A percentile compares a stretch with the other conserved stretches of the same genome.
Evolutionary conservation across 73 alveolate genomes (phyloP).

Genomic region (Paramecium biaurelia): DNA sequence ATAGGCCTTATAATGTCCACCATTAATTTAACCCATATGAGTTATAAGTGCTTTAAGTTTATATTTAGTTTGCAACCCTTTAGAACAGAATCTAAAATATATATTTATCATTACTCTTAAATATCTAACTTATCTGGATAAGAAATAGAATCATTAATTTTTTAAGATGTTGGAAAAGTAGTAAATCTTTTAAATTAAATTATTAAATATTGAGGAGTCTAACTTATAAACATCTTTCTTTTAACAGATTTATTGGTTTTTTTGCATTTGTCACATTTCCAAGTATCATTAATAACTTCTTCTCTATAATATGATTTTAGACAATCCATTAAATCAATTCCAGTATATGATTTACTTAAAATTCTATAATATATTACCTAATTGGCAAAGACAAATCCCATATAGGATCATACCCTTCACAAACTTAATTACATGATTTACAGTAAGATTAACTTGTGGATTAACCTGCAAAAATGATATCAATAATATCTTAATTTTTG

Average conservation of each 20-base stretch:
- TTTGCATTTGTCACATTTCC: slow-evolving; percentile 40
- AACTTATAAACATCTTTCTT: not conserved
- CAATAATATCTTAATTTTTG: not conserved
- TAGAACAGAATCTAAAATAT: not conserved
- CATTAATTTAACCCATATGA: slow-evolving; percentile 23
- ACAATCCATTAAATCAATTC: slow-evolving; percentile 3
- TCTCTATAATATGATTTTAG: not conserved
- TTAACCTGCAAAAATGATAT: slow-evolving; percentile 4
- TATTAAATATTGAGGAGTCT: not conserved
- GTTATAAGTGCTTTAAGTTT: not conserved
- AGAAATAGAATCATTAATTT: not conserved
- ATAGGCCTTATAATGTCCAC: slow-evolving; percentile 39
- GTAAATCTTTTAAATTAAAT: slow-evolving; percentile 10
- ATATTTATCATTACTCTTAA: not conserved
- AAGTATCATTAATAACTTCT: slow-evolving; percentile 9
- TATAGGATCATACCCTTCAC: slow-evolving; percentile 40
- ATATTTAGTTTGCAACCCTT: slow-evolving; percentile 1
- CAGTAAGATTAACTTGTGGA: not conserved
- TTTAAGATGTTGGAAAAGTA: not conserved
- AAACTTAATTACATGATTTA: slow-evolving; percentile 30
- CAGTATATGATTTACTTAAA: not conserved
- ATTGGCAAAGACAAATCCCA: slow-evolving; percentile 34
- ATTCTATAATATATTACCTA: not conserved
- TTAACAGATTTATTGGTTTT: not conserved
- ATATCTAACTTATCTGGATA: not conserved